Base-by-base conservation (phyloP, 805 yeast species). In the Candida nitratophila region DNA sequence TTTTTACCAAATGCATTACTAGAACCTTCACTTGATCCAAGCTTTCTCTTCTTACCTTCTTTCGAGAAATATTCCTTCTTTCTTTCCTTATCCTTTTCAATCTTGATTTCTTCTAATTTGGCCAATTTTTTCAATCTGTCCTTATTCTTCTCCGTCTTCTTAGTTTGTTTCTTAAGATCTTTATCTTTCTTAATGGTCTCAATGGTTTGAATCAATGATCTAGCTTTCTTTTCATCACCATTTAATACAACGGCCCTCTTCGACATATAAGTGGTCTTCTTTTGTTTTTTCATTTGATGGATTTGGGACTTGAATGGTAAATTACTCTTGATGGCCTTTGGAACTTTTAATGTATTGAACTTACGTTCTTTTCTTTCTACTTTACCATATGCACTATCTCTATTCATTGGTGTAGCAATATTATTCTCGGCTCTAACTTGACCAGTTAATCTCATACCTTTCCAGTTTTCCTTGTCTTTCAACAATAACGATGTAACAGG, bases 371-470 rank as follows among this genome's bases (percentile, higher is more conserved):
- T 70, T 57, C 99, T 77, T 65, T 88, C 97, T 45, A 95, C 73
- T 67, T 87, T 89, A 48, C 65, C 64, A 57, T 77, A 77, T 5
- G 73, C 70, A 47, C 77, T 70, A 52, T 76, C 79, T 19, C 68
- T 63, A 44, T 64, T 57, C 51, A 59, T 65, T 40, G 91, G 91
- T 0, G 93, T 79, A 19, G 75, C 78, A 39, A 88, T 57, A 33
- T 74, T 76, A 52, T 73, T 63, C 21, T 76, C 95, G 20, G 93
- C 91, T 56, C 99, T 79, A 37, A 93, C 89, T 56, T 84, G 84
- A 46, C 99, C 99, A 0, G 97, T 93, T 49, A 91, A 72, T 59
- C 96, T 78, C 95, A 93, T 89, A 50, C 99, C 99, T 57, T 77
- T 77, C 99, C 99, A 93, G 56, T 86, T 86, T 29, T 74, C 70